Evolutionary conservation across 2,329 filamentous ascomycete species (phyloP), one percentile per base, ranked within the genome.

Genomic region (Colletotrichum tofieldiae): DNA sequence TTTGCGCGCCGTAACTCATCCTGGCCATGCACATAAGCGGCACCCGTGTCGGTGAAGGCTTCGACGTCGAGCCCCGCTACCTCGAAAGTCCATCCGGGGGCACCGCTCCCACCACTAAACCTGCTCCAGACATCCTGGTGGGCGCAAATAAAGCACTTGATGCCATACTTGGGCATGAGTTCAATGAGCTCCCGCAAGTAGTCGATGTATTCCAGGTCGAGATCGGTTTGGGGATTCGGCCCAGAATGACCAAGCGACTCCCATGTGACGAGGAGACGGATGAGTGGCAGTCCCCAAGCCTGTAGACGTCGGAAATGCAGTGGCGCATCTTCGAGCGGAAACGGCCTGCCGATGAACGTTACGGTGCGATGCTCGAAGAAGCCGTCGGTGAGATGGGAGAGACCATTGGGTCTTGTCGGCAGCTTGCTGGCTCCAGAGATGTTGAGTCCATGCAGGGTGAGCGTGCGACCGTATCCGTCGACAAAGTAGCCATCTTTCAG

Each of bases 81-180:
- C 64, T 82, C 80, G 71, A 84, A 84, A 0, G 83, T 84, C 83
- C 83, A 84, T 9, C 81, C 79, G 0, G 83, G 83, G 5, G 83
- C 83, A 58, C 83, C 83, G 54, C 82, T 84, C 0, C 83, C 83
- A 12, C 83, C 83, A 39, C 82, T 83, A 67, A 81, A 84, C 6
- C 83, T 77, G 56, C 82, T 84, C 83, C 83, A 84, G 14, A 84
- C 82, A 54, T 84, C 83, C 72, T 84, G 83, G 29, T 84, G 83
- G 0, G 81, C 82, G 69, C 83, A 84, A n/a, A 84, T 65, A 69
- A 84, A 84, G 73, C 82, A 83, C 67, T 81, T 81, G 55, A 84
- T 77, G 29, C 83, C 83, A 58, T 81, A 82, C 51, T 74, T 69
- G 0, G 82, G 79, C 77, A 84, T 84, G 65, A 83, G 69, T 41